phyloP scores from a whole-genome alignment of 2,329 filamentous ascomycete genomes.

The Alternaria arborescens region DNA sequence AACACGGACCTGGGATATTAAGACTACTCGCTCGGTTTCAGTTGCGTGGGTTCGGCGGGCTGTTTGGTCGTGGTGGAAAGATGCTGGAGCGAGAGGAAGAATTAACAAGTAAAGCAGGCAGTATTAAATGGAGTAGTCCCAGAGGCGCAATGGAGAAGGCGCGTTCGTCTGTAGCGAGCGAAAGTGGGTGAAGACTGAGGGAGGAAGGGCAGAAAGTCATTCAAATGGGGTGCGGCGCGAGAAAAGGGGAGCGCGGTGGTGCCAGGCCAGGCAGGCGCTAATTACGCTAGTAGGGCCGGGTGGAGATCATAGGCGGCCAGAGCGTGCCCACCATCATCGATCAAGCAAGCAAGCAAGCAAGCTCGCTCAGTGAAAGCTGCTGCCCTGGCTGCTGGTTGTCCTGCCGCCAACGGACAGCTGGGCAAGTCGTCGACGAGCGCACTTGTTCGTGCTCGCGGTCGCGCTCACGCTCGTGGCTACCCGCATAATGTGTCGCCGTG shows the following conservation, averaged over 20 bases:
- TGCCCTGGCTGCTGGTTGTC: too few relatives aligned
- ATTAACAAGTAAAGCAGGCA: conserved; percentile 45
- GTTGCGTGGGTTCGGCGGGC: conserved; percentile 22
- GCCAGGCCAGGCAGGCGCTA: conserved; percentile 23
- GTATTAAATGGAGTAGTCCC: conserved; percentile 41
- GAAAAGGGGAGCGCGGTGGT: conserved; percentile 33
- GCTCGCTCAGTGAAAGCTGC: not conserved
- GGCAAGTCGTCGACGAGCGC: not conserved
- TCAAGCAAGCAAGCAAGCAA: conserved; percentile 4
- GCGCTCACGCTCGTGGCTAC: not conserved
- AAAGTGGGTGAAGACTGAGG: conserved; percentile 33
- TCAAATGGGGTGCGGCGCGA: conserved; percentile 17
- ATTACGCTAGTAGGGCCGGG: conserved; percentile 20
- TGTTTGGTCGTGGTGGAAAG: conserved; percentile 40
- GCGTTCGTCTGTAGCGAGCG: conserved; percentile 35
- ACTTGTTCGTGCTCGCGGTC: too few relatives aligned
- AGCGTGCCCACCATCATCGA: conserved; percentile 20
- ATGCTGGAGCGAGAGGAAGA: conserved; percentile 52
- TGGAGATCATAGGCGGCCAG: conserved; percentile 28
- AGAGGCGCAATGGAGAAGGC: conserved; percentile 31
- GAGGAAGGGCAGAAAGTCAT: conserved; percentile 18
- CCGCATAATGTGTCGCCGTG: conserved; percentile 1
- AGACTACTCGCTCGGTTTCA: conserved; percentile 42
- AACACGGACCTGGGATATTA: conserved; percentile 47
- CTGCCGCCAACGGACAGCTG: not conserved